Base-by-base conservation (phyloP, 768 basidiomycete genomes). In the Clitopilus hobsonii region DNA sequence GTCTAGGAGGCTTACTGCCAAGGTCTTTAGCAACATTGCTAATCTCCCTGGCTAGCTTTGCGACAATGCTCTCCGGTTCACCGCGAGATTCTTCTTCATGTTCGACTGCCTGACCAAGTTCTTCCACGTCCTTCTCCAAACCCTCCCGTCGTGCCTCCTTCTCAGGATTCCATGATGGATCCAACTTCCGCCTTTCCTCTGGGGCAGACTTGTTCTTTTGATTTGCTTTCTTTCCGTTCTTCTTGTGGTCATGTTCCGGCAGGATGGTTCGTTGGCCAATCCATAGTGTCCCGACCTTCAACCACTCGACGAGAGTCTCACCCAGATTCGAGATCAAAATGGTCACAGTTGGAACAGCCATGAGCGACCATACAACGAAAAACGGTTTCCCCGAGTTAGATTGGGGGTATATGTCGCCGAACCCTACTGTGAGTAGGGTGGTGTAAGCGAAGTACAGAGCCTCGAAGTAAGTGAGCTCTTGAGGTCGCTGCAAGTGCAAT, bases 311-410 rank as follows among this genome's bases (percentile, higher is more conserved):
- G 22, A 89, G 68, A 36, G 74, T 72, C 18, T 80, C 77, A 0
- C 74, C 77, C 28, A 85, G 68, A 47, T 80, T 77, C 24, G 79
- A 70, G n/a, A 77, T 74, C 0, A 77, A 55, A 0, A 74, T 68
- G 1, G 74, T 77, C 54, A 77, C 68, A 2, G 73, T 67, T 2
- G 74, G 76, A 0, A 76, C 67, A 1, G 74, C 69, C 22, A 75
- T 65, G 30, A 76, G 58, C 25, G 70, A 71, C 74, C 76, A 76
- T 2, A 75, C 57, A 16, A 77, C 72, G 57, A 75, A 75, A 58
- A 77, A 73, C 0, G 74, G 73, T 47, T 71, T 71, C 0, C 72
- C 71, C 0, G 74, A 63, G 22, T 67, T 60, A 0, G 73, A 71
- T 6, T 52, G 55, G 1, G 74, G 73, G 28, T 60, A 71, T 51